Conservation (phyloP, 805 yeast species). For the Ogataea pilisensis region DNA sequence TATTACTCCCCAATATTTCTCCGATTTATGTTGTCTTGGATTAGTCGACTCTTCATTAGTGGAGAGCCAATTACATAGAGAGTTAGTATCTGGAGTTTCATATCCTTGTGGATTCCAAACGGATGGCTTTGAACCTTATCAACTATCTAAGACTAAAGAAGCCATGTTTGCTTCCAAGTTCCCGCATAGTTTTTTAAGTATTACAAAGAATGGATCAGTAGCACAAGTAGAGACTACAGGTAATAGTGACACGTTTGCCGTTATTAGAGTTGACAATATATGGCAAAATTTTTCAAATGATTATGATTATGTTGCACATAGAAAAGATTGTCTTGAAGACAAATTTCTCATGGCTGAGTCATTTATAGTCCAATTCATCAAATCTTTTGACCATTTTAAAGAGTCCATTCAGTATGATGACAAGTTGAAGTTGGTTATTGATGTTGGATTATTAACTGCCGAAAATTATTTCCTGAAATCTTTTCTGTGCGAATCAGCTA, state of each 20-base stretch:
- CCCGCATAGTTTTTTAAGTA: constrained; percentile 45
- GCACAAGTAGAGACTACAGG: constrained; percentile 48
- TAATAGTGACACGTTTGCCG: constrained; percentile 45
- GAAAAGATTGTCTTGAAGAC: too few relatives aligned
- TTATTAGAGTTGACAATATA: constrained; percentile 28
- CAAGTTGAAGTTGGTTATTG: constrained; percentile 27
- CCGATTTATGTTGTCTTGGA: constrained; percentile 44
- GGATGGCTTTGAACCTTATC: constrained; percentile 12
- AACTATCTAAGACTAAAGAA: constrained; percentile 37
- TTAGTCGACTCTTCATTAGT: constrained; percentile 39
- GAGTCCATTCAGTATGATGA: constrained; percentile 3
- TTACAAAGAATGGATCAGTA: constrained; percentile 44
- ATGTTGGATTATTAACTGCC: constrained; percentile 15
- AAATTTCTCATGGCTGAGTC: too few relatives aligned
- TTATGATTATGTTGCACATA: too few relatives aligned
- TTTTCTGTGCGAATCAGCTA: constrained; percentile 7
- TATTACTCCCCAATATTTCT: constrained; percentile 46
- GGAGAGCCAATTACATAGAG: constrained; percentile 49
- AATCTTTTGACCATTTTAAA: constrained; percentile 1
- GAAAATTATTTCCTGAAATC: constrained; percentile 6
- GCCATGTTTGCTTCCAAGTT: constrained; percentile 41
- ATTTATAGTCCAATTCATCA: constrained; percentile 4
- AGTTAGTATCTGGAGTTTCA: constrained; percentile 46
- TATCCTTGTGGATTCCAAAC: constrained; percentile 45
- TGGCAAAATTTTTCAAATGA: background rate